phyloP scores from a whole-genome alignment of 2,329 filamentous ascomycete genomes.

The Daldinia sp. region DNA sequence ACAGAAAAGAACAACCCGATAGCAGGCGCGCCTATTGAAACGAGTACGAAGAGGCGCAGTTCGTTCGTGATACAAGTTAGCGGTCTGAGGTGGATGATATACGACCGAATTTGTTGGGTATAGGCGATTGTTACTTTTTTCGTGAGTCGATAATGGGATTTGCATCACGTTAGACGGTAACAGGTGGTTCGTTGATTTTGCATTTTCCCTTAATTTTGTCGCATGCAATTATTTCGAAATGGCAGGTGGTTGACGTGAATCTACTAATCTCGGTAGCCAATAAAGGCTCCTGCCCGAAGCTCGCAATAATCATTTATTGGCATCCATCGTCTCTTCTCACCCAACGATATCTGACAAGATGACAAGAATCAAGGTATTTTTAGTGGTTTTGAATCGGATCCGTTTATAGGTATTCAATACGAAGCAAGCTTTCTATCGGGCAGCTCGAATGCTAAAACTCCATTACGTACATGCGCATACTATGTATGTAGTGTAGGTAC shows the following conservation, averaged over 20 bases:
- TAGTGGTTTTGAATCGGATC: conserved; percentile 11
- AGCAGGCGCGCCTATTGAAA: conserved; percentile 30
- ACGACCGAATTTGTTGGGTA: conserved; percentile 24
- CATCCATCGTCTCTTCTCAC: conserved; percentile 5
- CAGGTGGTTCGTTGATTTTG: conserved; percentile 21
- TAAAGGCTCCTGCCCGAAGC: conserved; percentile 8
- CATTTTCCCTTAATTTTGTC: too few species aligned
- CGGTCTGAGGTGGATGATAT: conserved; percentile 19
- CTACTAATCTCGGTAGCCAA: conserved; percentile 24
- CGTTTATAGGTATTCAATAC: background rate
- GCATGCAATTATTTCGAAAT: too few species aligned
- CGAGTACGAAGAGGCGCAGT: conserved; percentile 27
- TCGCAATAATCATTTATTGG: conserved; percentile 3
- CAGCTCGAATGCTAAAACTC: background rate
- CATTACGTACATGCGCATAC: background rate
- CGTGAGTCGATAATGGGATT: conserved; percentile 14
- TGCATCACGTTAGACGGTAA: conserved; percentile 19
- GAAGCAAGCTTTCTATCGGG: conserved; percentile 1
- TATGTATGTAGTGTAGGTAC: too few species aligned
- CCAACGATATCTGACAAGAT: conserved; percentile 1
- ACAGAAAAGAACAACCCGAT: conserved; percentile 13
- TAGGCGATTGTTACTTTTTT: background rate
- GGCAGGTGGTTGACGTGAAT: conserved; percentile 4
- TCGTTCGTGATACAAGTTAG: conserved; percentile 28
- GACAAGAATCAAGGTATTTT: background rate